Conservation (phyloP, 2,329 filamentous ascomycete species). For the Pestalotiopsis fici region DNA sequence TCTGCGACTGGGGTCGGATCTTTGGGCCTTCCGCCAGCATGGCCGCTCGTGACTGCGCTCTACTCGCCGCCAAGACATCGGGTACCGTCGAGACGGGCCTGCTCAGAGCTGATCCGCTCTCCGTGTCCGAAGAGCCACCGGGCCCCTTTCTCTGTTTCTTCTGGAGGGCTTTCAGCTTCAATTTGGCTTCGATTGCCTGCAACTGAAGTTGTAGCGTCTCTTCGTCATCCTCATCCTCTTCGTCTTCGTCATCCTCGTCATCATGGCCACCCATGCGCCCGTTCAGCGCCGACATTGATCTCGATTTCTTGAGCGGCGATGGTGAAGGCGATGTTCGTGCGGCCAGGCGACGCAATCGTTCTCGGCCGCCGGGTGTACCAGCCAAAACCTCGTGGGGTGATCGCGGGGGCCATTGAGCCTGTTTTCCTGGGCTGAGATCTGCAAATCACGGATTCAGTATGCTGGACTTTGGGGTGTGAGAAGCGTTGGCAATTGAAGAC, state of each 20-base stretch:
- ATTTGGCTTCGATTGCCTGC: conserved; percentile 82
- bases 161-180: conserved; percentile 86
- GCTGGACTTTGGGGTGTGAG: background rate
- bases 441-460: conserved; percentile 5
- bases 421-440: conserved; percentile 36
- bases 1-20: conserved; percentile 30
- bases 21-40: conserved; percentile 13
- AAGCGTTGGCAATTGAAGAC: background rate
- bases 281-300: conserved; percentile 29
- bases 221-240: conserved; percentile 77
- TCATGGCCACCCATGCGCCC: conserved; percentile 28
- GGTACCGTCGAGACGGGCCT: conserved; percentile 14
- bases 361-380: conserved; percentile 76
- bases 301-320: conserved; percentile 60
- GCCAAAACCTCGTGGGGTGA: conserved; percentile 66
- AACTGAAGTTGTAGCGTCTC: conserved; percentile 86
- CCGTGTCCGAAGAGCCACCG: conserved; percentile 1
- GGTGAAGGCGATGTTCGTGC: conserved; percentile 69
- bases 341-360: conserved; percentile 69
- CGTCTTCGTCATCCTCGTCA: conserved; percentile 38
- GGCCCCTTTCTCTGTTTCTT: conserved; percentile 27
- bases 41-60: conserved; percentile 20
- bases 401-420: conserved; percentile 65
- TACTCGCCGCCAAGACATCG: conserved; percentile 17
- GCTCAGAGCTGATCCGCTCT: background rate